Conservation (phyloP, 2,329 filamentous ascomycete genomes). For the Xylariaceae sp. region DNA sequence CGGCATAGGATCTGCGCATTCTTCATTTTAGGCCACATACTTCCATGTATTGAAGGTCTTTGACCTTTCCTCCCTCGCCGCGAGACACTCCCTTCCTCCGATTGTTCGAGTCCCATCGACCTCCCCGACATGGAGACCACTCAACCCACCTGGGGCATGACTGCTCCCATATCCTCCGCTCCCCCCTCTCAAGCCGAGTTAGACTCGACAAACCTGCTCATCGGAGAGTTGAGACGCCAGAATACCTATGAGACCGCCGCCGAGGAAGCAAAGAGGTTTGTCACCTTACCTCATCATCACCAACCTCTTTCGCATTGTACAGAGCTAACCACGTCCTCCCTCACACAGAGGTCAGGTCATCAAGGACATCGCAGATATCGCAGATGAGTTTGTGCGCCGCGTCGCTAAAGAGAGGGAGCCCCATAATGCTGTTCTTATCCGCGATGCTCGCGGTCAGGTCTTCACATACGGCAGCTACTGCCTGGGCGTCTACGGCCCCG, state of each 20-base stretch:
- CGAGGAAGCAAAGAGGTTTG: constrained; percentile 77
- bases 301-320: constrained; percentile 28
- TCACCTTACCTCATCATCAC: constrained; percentile 12
- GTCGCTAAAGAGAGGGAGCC: constrained; percentile 70
- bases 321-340: constrained; percentile 8
- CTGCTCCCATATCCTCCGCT: constrained; percentile 73
- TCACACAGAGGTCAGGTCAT: constrained; percentile 64
- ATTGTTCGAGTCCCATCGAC: not conserved
- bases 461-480: constrained; percentile 97
- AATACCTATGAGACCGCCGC: constrained; percentile 86
- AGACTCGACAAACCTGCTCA: constrained; percentile 70
- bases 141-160: constrained; percentile 57
- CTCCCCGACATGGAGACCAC: constrained; percentile 28
- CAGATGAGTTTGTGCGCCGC: constrained; percentile 79
- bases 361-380: constrained; percentile 70
- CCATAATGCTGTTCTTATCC: constrained; percentile 71
- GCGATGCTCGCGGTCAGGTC: constrained; percentile 84
- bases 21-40: too few species aligned
- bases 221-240: constrained; percentile 80
- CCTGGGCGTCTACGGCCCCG: constrained; percentile 88
- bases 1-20: too few species aligned
- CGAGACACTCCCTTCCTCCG: constrained; percentile 1
- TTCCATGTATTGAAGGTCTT: too few species aligned
- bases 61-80: not conserved
- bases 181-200: constrained; percentile 76